A percentile compares a stretch with the other conserved stretches of the same genome.
These are phyloP conservation scores for Coleophoma crateriformis DNA, from an alignment of 2,329 filamentous ascomycete genomes.

Conservation along the genomic window DNA sequence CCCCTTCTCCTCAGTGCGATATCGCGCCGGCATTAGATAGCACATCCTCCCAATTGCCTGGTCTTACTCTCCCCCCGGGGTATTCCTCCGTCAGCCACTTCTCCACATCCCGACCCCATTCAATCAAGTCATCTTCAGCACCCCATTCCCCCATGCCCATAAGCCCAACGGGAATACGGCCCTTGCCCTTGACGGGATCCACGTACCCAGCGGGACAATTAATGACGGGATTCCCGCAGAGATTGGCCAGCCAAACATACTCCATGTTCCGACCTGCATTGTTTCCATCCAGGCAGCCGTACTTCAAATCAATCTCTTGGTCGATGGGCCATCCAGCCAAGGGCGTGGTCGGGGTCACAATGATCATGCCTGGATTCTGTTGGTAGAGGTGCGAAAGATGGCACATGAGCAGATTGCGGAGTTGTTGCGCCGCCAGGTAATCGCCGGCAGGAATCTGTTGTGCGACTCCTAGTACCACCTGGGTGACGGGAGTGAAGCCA, in stretches of 20 bases:
- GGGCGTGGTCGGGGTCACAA: constrained; percentile 74
- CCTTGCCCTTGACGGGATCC: constrained; percentile 34
- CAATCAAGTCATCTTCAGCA: constrained; percentile 54
- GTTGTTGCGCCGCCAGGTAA: constrained; percentile 64
- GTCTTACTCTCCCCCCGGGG: constrained; percentile 42
- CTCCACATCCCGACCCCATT: constrained; percentile 54
- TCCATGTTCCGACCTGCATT: constrained; percentile 72
- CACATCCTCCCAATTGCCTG: constrained; percentile 55
- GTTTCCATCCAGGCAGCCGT: constrained; percentile 73
- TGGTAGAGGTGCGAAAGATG: constrained; percentile 70
- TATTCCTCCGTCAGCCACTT: constrained; percentile 44
- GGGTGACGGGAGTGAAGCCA: constrained; percentile 60
- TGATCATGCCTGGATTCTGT: constrained; percentile 66
- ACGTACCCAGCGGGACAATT: constrained; percentile 71
- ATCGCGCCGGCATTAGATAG: constrained; percentile 30
- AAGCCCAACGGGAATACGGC: constrained; percentile 54
- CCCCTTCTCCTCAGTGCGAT: no score
- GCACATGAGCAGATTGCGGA: constrained; percentile 73
- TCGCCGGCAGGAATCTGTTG: constrained; percentile 62
- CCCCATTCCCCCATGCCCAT: constrained; percentile 65
- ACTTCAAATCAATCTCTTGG: constrained; percentile 48
- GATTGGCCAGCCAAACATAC: constrained; percentile 82
- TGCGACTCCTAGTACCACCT: constrained; percentile 62
- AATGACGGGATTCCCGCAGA: constrained; percentile 71
- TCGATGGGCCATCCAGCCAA: constrained; percentile 66